Conservation (phyloP, 2,329 filamentous ascomycete genomes). For the Cadophora sp. region DNA sequence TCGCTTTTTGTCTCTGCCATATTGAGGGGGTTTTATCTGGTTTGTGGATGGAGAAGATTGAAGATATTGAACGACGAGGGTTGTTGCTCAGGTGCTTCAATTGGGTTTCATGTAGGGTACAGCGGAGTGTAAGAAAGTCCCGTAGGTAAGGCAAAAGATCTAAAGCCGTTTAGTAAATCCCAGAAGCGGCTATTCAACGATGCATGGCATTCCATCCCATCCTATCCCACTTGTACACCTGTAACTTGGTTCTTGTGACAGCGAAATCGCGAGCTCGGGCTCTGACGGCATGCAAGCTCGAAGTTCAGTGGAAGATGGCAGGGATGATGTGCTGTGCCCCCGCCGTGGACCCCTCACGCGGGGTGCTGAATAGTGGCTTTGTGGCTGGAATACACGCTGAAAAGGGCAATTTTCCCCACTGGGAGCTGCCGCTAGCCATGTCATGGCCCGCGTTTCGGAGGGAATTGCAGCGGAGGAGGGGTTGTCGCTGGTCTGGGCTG, state of each 20-base stretch:
- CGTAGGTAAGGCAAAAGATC: neutral
- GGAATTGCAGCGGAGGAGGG: neutral
- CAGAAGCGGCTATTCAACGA: neutral
- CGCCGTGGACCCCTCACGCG: neutral
- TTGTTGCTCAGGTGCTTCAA: neutral
- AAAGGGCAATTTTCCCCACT: conserved; percentile 18
- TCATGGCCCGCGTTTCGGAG: neutral
- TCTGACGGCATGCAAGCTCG: conserved; percentile 18
- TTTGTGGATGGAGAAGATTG: neutral
- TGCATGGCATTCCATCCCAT: neutral
- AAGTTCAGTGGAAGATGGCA: neutral
- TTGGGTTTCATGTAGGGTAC: conserved; percentile 3
- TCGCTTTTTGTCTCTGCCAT: conserved; percentile 27
- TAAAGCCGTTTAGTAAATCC: neutral
- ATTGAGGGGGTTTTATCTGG: neutral
- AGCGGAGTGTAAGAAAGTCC: neutral
- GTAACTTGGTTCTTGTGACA: conserved; percentile 9
- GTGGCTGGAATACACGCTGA: neutral
- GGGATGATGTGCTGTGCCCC: neutral
- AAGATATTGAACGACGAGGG: neutral
- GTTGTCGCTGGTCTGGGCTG: neutral
- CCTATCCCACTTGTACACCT: neutral
- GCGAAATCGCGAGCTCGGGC: conserved; percentile 16
- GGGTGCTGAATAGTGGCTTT: neutral
- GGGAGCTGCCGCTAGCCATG: conserved; percentile 3